Base-by-base conservation (phyloP, 2,329 filamentous ascomycete species). In the Botrytis sinoallii region DNA sequence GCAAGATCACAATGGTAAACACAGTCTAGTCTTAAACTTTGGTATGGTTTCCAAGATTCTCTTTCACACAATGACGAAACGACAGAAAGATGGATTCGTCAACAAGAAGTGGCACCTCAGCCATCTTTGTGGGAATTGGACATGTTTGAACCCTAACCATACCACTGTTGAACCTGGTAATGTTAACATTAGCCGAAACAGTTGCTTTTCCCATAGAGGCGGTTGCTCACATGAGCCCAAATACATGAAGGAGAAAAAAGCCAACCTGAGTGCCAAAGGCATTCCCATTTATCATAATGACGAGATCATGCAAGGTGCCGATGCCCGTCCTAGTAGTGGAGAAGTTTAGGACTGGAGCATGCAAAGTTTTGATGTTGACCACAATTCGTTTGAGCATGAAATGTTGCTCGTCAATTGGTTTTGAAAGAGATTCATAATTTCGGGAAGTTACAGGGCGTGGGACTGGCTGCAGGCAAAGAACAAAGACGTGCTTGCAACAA, bases 101-200 rank as follows among this genome's bases (percentile, higher is more conserved):
- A 74, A 79, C 46, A 74, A 78, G 7, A 65, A 74, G 48, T 81
- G 80, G 80, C 77, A 80, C 63, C 65, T 79, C 2, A 80, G 78
- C 60, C 80, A 82, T 71, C 75, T 81, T 0, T 82, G 80, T 70
- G 80, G 80, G 1, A 82, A 82, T 52, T 82, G 80, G 79, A 79
- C 76, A 5, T 82, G 81, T 60, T 71, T 79, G 22, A 82, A 81
- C 65, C 73, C 77, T 3, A 46, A 57, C 22, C 81, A 81, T 73
- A 75, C 77, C 0, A 79, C 77, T 1, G 74, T 81, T 18, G 80
- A 82, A 70, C 71, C 76, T 4, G 76, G 77, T 25, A 67, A 7
- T 29, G 71, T 77, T 38, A 81, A 81, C 64, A 65, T 74, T 18
- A 74, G 74, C 48, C 73, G 80, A 16, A 81, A 81, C 29, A 76